Percentiles rank a stretch among this genome's conserved stretches.
Evolutionary conservation across 441 rosid genomes (phyloP).

Genomic region (Gossypium trilobum): DNA sequence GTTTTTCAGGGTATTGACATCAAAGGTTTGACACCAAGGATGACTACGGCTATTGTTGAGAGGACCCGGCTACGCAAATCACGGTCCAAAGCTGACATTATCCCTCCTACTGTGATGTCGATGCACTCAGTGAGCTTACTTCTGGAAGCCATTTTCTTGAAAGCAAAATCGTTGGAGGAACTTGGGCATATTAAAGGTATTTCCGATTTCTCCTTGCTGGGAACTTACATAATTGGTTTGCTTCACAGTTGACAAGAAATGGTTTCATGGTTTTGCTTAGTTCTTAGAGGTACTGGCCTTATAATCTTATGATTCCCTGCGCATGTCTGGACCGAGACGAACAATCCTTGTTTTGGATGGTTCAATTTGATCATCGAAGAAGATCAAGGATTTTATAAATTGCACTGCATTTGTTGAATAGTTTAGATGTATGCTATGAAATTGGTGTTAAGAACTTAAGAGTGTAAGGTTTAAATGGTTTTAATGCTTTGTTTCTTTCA

Average conservation of each 20-base stretch:
- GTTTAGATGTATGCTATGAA: background rate
- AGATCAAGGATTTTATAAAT: background rate
- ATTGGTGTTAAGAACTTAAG: background rate
- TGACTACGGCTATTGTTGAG: constrained; percentile 53
- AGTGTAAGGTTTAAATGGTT: constrained; percentile 7
- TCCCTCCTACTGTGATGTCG: constrained; percentile 51
- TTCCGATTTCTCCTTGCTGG: background rate
- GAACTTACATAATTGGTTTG: background rate
- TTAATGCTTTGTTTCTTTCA: constrained; percentile 20
- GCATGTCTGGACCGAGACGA: background rate
- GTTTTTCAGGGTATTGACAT: constrained; percentile 85
- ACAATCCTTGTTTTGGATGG: background rate
- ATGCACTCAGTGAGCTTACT: constrained; percentile 84
- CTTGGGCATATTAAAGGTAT: constrained; percentile 57
- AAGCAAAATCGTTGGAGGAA: constrained; percentile 70
- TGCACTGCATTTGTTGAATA: background rate
- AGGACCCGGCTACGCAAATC: constrained; percentile 47
- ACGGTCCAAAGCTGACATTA: constrained; percentile 41
- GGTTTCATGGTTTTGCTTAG: background rate
- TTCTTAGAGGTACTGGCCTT: background rate
- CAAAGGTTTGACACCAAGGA: constrained; percentile 52
- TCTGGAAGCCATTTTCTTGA: constrained; percentile 73
- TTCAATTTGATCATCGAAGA: background rate
- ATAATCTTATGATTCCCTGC: background rate
- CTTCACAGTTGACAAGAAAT: background rate